Conservation (phyloP, 306 rosid species). For the Cucurbita argyrosperma region DNA sequence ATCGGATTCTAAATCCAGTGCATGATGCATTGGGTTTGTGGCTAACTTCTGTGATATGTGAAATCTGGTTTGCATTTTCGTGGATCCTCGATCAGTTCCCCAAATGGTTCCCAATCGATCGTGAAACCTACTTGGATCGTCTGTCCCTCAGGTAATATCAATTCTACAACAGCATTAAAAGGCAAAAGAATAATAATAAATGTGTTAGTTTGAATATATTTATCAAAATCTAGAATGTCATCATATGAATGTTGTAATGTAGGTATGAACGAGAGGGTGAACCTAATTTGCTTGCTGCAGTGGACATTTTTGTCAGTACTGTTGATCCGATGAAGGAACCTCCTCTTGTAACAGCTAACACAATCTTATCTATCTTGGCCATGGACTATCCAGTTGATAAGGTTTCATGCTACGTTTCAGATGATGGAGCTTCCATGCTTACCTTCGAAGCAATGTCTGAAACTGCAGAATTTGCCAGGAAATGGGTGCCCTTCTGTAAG, state of each 20-base stretch:
- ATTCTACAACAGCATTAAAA: neutral
- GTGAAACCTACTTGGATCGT: constrained; percentile 88
- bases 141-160: constrained; percentile 55
- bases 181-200: neutral
- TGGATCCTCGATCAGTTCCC: constrained; percentile 98
- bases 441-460: constrained; percentile 77
- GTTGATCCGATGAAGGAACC: constrained; percentile 99
- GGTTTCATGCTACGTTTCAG: constrained; percentile 83
- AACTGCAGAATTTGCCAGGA: constrained; percentile 83
- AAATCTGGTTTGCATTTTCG: constrained; percentile 87
- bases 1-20: constrained; percentile 66
- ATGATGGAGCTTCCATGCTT: constrained; percentile 93
- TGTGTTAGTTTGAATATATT: neutral
- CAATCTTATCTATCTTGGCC: constrained; percentile 75
- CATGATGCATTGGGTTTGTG: constrained; percentile 75
- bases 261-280: constrained; percentile 90
- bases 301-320: constrained; percentile 83
- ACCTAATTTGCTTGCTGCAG: constrained; percentile 71
- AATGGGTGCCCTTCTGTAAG: constrained; percentile 96
- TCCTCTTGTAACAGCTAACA: constrained; percentile 80
- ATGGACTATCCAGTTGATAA: constrained; percentile 87
- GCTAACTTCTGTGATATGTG: constrained; percentile 81
- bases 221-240: neutral
- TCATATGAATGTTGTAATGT: constrained; percentile 10
- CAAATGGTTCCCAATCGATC: constrained; percentile 85